A percentile compares a stretch with the other conserved stretches of the same genome.
These are phyloP conservation scores for Lepidopterella palustris DNA, from an alignment of 495 filamentous ascomycete genomes.

Conservation along the genomic window DNA sequence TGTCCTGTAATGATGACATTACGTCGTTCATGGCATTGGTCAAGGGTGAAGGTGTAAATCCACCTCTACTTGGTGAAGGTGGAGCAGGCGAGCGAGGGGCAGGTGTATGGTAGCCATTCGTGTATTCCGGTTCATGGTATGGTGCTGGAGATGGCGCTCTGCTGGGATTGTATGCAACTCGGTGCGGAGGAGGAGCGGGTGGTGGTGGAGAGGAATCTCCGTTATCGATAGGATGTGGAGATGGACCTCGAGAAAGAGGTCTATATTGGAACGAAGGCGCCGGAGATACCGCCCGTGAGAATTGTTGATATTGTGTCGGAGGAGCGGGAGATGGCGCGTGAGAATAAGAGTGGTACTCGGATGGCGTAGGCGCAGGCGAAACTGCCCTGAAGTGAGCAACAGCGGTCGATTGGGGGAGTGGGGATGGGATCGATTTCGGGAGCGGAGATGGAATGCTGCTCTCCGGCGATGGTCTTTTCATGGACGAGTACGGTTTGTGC, in stretches of 20 bases:
- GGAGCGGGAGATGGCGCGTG: slow-evolving; percentile 31
- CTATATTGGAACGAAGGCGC: slow-evolving; percentile 11
- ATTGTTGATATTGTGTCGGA: slow-evolving; percentile 30
- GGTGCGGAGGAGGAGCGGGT: slow-evolving; percentile 40
- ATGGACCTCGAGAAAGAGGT: slow-evolving; percentile 30
- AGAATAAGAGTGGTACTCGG: slow-evolving; percentile 16
- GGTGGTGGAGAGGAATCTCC: slow-evolving; percentile 36
- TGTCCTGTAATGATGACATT: slow-evolving; percentile 89
- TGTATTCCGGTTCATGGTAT: slow-evolving; percentile 13
- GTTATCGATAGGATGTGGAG: slow-evolving; percentile 30
- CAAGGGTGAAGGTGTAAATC: slow-evolving; percentile 83
- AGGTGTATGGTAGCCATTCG: slow-evolving; percentile 48
- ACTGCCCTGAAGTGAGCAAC: slow-evolving; percentile 15
- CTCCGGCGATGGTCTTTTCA: slow-evolving; percentile 36
- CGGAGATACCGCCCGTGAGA: slow-evolving; percentile 36
- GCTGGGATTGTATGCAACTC: slow-evolving; percentile 34
- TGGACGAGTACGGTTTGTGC: slow-evolving; percentile 38
- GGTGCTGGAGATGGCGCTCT: slow-evolving; percentile 32
- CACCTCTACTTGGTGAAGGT: slow-evolving; percentile 54
- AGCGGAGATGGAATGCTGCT: slow-evolving; percentile 17
- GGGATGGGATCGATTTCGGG: slow-evolving; percentile 8
- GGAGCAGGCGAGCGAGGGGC: slow-evolving; percentile 57
- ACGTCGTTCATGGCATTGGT: slow-evolving; percentile 96
- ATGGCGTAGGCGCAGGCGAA: slow-evolving; percentile 34
- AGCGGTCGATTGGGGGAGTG: slow-evolving; percentile 20